A percentile compares a stretch with the other conserved stretches of the same genome.
phyloP scores from a whole-genome alignment of 2,329 filamentous ascomycete genomes.

The Stachybotrys chartarum region DNA sequence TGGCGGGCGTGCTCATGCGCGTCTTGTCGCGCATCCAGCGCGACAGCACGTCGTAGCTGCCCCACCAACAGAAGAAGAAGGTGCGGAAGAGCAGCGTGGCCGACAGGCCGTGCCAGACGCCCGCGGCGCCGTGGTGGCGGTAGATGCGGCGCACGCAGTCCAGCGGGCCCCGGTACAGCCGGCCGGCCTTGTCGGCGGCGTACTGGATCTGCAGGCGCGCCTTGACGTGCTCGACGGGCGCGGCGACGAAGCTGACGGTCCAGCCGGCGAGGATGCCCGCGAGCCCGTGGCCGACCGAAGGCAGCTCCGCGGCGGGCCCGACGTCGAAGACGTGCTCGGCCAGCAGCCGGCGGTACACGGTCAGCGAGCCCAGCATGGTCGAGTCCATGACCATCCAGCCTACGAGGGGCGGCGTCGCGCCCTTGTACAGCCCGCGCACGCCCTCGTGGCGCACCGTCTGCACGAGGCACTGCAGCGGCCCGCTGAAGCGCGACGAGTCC shows the following conservation, averaged over 20 bases:
- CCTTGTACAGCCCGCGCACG: slow-evolving; percentile 82
- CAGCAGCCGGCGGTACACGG: slow-evolving; percentile 78
- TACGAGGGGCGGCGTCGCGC: slow-evolving; percentile 81
- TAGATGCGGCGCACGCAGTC: slow-evolving; percentile 72
- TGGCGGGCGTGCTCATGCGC: slow-evolving; percentile 62
- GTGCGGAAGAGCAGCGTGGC: slow-evolving; percentile 84
- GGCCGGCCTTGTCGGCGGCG: slow-evolving; percentile 65
- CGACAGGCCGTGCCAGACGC: slow-evolving; percentile 77
- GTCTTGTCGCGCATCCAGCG: slow-evolving; percentile 61
- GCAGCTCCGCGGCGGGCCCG: slow-evolving; percentile 42
- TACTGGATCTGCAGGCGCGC: slow-evolving; percentile 93
- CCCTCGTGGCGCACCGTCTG: slow-evolving; percentile 86
- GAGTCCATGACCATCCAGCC: slow-evolving; percentile 99
- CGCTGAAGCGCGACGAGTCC: slow-evolving; percentile 67
- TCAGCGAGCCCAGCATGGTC: slow-evolving; percentile 84
- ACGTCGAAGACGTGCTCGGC: slow-evolving; percentile 71
- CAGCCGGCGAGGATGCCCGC: slow-evolving; percentile 81
- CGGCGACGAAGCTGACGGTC: slow-evolving; percentile 88
- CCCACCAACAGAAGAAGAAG: slow-evolving; percentile 99
- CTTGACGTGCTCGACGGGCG: slow-evolving; percentile 93
- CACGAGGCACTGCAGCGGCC: slow-evolving; percentile 76
- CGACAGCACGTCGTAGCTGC: slow-evolving; percentile 83
- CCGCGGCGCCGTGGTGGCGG: slow-evolving; percentile 64
- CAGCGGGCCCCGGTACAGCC: slow-evolving; percentile 79
- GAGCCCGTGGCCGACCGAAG: slow-evolving; percentile 74